A percentile compares a stretch with the other conserved stretches of the same genome.
Evolutionary conservation across 2,329 filamentous ascomycete genomes (phyloP).

Genomic region (Calycina marina): DNA sequence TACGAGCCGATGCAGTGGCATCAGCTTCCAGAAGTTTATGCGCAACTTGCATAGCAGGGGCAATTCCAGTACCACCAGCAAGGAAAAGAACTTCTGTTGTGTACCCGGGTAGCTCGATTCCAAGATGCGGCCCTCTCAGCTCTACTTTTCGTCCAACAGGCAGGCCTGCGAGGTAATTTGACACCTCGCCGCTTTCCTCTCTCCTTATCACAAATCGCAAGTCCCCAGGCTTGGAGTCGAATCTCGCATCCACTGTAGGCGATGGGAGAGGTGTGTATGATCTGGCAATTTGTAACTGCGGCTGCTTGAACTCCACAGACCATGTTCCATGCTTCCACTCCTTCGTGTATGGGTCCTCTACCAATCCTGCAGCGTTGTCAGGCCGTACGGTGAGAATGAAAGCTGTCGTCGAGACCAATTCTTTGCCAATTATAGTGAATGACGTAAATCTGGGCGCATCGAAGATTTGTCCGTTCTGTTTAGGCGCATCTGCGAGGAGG

Average conservation of each 20-base stretch:
- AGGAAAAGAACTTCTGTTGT: conserved; percentile 57
- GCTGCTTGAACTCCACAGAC: conserved; percentile 89
- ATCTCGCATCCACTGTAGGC: conserved; percentile 14
- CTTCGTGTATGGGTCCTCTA: conserved; percentile 24
- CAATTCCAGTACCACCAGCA: conserved; percentile 85
- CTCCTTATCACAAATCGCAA: conserved; percentile 67
- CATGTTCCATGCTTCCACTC: conserved; percentile 56
- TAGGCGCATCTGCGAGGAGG: too few relatives aligned
- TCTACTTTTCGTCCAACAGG: conserved; percentile 49
- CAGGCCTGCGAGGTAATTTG: conserved; percentile 59
- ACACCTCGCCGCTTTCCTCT: conserved; percentile 72
- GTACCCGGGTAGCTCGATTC: conserved; percentile 44
- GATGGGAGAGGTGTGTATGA: conserved; percentile 81
- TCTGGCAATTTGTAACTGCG: conserved; percentile 79
- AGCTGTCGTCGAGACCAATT: conserved; percentile 49
- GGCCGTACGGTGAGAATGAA: conserved; percentile 53
- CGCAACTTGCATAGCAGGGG: conserved; percentile 72
- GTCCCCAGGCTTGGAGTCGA: conserved; percentile 18
- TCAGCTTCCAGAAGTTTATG: conserved; percentile 39
- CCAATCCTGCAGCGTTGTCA: not conserved
- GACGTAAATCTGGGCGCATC: conserved; percentile 47
- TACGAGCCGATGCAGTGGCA: conserved; percentile 24
- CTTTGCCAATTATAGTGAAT: conserved; percentile 47
- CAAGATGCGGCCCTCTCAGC: conserved; percentile 63
- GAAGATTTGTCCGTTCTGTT: conserved; percentile 23